Conservation (phyloP, 352 stramenopile species). For the Phytopythium oedochilum region DNA sequence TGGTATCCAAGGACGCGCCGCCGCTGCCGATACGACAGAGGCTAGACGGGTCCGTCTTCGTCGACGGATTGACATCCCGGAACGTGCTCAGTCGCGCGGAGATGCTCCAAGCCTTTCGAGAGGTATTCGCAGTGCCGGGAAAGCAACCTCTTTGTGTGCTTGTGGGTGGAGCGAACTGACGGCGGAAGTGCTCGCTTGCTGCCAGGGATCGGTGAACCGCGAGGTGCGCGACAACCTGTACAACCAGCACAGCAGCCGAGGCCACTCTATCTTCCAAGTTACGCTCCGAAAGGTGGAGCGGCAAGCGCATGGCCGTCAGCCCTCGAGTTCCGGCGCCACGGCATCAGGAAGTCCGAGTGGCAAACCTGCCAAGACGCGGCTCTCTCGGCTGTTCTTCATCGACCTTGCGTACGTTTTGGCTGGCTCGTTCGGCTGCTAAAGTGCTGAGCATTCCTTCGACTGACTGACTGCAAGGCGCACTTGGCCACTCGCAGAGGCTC, state of each 20-base stretch:
- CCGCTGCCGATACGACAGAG: conserved; percentile 62
- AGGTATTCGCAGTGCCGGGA: conserved; percentile 20
- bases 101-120: conserved; percentile 52
- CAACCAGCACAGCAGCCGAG: conserved; percentile 64
- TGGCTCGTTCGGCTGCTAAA: background rate
- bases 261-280: conserved; percentile 72
- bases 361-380: conserved; percentile 22
- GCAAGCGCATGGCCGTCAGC: background rate
- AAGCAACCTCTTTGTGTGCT: background rate
- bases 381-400: conserved; percentile 67
- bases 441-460: background rate
- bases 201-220: conserved; percentile 53
- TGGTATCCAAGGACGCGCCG: conserved; percentile 35
- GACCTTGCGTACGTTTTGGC: conserved; percentile 55
- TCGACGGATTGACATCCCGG: conserved; percentile 59
- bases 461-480: background rate
- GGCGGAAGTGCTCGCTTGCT: background rate
- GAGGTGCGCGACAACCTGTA: conserved; percentile 72
- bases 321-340: background rate
- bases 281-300: conserved; percentile 37
- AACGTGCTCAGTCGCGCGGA: conserved; percentile 35
- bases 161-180: background rate
- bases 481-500: conserved; percentile 31
- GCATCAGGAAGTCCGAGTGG: conserved; percentile 1
- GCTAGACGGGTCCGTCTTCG: conserved; percentile 57